phyloP scores from a whole-genome alignment of 768 basidiomycete genomes.

The Termitomyces sp. region DNA sequence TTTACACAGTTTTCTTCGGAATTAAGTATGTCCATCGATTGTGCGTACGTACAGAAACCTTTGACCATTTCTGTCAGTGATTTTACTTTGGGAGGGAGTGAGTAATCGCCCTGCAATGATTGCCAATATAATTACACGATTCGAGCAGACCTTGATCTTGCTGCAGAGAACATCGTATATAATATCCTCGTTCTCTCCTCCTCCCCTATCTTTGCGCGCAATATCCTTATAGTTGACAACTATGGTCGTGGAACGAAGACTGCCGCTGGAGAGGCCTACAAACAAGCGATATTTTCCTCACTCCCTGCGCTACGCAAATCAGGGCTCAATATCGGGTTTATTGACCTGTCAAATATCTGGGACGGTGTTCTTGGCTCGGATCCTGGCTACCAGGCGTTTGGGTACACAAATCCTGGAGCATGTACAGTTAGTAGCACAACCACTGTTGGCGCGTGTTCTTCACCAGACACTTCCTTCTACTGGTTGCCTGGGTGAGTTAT shows the following conservation, averaged over 20 bases:
- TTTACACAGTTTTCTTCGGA: constrained; percentile 52
- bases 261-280: constrained; percentile 40
- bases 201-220: constrained; percentile 43
- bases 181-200: constrained; percentile 38
- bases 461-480: constrained; percentile 19
- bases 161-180: constrained; percentile 34
- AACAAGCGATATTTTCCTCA: constrained; percentile 38
- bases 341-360: constrained; percentile 45
- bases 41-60: background rate
- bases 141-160: constrained; percentile 25
- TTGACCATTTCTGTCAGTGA: constrained; percentile 28
- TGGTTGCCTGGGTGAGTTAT: constrained; percentile 18
- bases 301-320: constrained; percentile 28
- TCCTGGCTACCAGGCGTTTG: constrained; percentile 48
- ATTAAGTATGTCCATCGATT: constrained; percentile 37
- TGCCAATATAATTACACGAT: background rate
- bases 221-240: constrained; percentile 48
- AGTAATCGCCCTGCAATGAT: background rate
- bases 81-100: constrained; percentile 34
- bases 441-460: constrained; percentile 14
- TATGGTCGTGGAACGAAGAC: constrained; percentile 44
- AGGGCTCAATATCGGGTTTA: constrained; percentile 40
- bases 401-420: constrained; percentile 35
- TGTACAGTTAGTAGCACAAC: constrained; percentile 10
- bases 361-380: constrained; percentile 34